A percentile compares a stretch with the other conserved stretches of the same genome.
Conservation (phyloP, 305 asterid genomes). For the Fraxinus nigra region DNA sequence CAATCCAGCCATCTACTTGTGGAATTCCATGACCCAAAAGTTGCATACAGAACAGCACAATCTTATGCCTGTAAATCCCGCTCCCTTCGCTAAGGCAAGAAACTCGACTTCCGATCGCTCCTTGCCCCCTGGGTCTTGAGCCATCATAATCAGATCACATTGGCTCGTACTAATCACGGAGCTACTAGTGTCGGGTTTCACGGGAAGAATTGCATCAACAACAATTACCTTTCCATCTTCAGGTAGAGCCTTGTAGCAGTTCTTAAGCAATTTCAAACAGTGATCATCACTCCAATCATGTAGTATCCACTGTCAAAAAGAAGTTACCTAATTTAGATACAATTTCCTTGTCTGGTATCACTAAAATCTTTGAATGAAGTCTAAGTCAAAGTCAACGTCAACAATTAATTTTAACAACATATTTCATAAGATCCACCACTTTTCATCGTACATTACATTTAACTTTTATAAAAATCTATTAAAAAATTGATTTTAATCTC, state of each 20-base stretch:
- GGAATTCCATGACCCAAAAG: conserved; percentile 17
- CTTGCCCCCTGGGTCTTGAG: conserved; percentile 14
- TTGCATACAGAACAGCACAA: conserved; percentile 2
- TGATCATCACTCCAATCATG: conserved; percentile 21
- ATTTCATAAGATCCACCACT: neutral
- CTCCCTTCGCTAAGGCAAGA: conserved; percentile 15
- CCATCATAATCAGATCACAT: conserved; percentile 16
- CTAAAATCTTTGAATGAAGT: neutral
- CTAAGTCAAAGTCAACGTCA: too few species aligned
- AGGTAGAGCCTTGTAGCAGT: conserved; percentile 30
- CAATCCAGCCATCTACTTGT: conserved; percentile 1
- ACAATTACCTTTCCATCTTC: conserved; percentile 22
- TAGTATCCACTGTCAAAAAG: neutral
- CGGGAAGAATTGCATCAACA: conserved; percentile 16
- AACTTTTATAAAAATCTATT: too few species aligned
- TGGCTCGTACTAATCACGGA: conserved; percentile 3
- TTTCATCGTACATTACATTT: too few species aligned
- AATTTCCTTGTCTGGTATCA: neutral
- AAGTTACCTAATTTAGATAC: neutral
- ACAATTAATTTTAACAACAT: too few species aligned
- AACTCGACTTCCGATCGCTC: conserved; percentile 17
- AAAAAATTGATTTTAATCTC: neutral
- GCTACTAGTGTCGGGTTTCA: neutral
- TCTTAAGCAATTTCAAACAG: conserved; percentile 22
- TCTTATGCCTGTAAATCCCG: conserved; percentile 23